These are phyloP conservation scores for Chalciporus chontae DNA, from an alignment of 768 basidiomycete genomes.

Conservation along the genomic window DNA sequence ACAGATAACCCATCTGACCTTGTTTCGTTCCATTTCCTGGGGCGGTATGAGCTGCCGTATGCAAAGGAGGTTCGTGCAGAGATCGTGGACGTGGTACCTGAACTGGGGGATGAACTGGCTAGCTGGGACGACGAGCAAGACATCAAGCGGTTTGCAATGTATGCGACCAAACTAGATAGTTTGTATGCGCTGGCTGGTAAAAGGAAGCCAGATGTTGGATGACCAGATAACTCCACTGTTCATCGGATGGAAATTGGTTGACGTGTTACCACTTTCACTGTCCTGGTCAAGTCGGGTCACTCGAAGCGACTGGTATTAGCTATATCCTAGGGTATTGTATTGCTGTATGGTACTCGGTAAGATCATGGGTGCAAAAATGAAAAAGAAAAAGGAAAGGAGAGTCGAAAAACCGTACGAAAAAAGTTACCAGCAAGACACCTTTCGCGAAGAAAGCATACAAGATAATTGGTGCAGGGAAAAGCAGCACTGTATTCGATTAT, in stretches of 20 bases:
- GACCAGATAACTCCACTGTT: not conserved
- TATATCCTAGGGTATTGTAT: slow-evolving; percentile 9
- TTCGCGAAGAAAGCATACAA: not conserved
- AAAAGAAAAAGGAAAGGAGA: slow-evolving; percentile 3
- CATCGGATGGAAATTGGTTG: too few species aligned
- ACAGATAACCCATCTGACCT: slow-evolving; percentile 26
- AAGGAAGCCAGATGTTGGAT: not conserved
- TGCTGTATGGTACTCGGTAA: slow-evolving; percentile 13
- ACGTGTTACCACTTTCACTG: not conserved
- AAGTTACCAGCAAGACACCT: slow-evolving; percentile 3
- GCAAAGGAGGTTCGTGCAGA: slow-evolving; percentile 17
- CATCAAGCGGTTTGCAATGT: slow-evolving; percentile 23
- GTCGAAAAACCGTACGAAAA: not conserved
- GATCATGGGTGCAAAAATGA: slow-evolving; percentile 1
- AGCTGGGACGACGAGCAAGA: slow-evolving; percentile 30
- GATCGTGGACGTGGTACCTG: slow-evolving; percentile 9
- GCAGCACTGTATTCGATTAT: not conserved
- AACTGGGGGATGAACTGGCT: slow-evolving; percentile 16
- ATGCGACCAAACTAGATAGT: slow-evolving; percentile 26
- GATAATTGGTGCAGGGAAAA: not conserved
- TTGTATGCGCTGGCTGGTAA: slow-evolving; percentile 15
- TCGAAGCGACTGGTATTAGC: not conserved
- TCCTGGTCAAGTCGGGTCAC: not conserved
- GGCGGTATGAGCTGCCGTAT: slow-evolving; percentile 19
- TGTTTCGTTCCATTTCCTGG: slow-evolving; percentile 25